Evolutionary conservation across 2,329 filamentous ascomycete species (phyloP).

Genomic region (Aspergillus thermomutatus): DNA sequence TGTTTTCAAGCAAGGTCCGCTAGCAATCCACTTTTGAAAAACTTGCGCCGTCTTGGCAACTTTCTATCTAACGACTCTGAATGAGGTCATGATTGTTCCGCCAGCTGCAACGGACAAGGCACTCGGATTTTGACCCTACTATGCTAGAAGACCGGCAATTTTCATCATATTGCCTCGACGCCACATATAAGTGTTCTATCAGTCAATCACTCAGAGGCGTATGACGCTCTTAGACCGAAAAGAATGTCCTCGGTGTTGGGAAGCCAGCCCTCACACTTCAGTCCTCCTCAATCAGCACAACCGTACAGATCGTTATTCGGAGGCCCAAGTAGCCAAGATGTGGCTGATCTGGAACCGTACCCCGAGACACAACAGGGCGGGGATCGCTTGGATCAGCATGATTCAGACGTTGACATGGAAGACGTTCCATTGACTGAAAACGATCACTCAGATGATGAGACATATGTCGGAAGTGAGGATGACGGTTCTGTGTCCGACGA

Average conservation of each 20-base stretch:
- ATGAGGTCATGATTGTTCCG: neutral
- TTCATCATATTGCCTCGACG: neutral
- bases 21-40: neutral
- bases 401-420: slow-evolving; percentile 19
- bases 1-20: neutral
- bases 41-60: neutral
- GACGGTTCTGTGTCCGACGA: slow-evolving; percentile 13
- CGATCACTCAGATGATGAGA: slow-evolving; percentile 24
- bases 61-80: neutral
- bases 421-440: slow-evolving; percentile 16
- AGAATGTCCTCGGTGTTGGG: slow-evolving; percentile 29
- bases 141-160: neutral
- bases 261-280: slow-evolving; percentile 18
- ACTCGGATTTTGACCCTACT: too few species aligned
- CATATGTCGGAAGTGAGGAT: slow-evolving; percentile 19
- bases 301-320: slow-evolving; percentile 30
- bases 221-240: neutral
- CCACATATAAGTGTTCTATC: neutral
- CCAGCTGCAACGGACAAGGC: too few species aligned
- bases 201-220: neutral
- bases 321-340: slow-evolving; percentile 23
- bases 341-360: slow-evolving; percentile 9
- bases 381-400: slow-evolving; percentile 10
- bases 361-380: slow-evolving; percentile 6
- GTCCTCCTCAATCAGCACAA: slow-evolving; percentile 28